Conservation (phyloP, 257 asterid genomes). For the Anisodus tanguticus region DNA sequence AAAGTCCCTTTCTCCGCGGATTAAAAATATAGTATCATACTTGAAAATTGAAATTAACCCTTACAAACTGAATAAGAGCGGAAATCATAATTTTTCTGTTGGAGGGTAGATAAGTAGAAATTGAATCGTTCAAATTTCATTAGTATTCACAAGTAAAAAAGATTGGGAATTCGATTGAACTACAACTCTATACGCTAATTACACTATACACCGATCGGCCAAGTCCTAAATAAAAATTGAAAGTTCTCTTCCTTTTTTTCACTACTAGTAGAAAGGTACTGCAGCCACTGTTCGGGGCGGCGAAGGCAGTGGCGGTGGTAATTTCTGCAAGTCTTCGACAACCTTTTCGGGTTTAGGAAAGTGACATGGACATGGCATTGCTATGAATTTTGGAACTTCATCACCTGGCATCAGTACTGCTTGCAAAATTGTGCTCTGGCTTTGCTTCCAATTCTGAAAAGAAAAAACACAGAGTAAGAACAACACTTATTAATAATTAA, state of each 20-base stretch:
- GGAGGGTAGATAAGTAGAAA: neutral
- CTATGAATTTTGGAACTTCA: conserved; percentile 62
- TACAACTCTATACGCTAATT: neutral
- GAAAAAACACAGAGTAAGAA: neutral
- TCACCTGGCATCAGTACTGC: conserved; percentile 90
- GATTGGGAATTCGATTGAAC: neutral
- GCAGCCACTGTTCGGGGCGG: conserved; percentile 44
- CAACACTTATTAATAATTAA: neutral
- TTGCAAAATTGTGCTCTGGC: conserved; percentile 60
- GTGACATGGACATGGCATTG: conserved; percentile 68
- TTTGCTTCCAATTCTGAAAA: conserved; percentile 52
- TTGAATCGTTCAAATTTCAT: neutral
- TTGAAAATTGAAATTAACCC: too few relatives aligned
- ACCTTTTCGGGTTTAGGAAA: conserved; percentile 44
- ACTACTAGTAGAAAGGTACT: conserved; percentile 40
- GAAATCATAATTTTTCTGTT: neutral
- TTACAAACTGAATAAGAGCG: too few relatives aligned
- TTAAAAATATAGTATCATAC: too few relatives aligned
- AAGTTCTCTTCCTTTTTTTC: neutral
- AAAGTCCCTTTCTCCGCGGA: too few relatives aligned
- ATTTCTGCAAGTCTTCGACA: conserved; percentile 43
- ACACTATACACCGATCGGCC: neutral
- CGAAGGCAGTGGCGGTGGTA: conserved; percentile 43
- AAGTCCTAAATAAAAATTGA: neutral
- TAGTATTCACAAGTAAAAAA: conserved; percentile 11